A percentile compares a stretch with the other conserved stretches of the same genome.
Conservation (phyloP, 345 rosid genomes). For the Boechera divaricarpa region DNA sequence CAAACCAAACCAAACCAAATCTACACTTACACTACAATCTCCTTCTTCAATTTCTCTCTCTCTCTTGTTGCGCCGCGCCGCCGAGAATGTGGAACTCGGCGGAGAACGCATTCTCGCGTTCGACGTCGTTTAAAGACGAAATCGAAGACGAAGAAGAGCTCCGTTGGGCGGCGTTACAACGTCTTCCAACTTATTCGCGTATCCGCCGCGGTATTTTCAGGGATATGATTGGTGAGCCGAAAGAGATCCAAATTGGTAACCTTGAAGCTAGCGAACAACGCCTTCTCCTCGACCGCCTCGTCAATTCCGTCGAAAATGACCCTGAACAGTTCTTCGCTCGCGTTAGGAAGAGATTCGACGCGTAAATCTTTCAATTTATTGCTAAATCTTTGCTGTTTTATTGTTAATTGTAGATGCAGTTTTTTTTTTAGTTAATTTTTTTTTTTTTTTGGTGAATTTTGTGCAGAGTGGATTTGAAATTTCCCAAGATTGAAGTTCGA, state of each 20-base stretch:
- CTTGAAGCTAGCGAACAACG: constrained; percentile 73
- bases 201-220: constrained; percentile 79
- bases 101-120: constrained; percentile 72
- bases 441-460: not conserved
- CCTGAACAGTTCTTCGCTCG: constrained; percentile 86
- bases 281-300: constrained; percentile 75
- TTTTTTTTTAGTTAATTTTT: not conserved
- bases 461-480: constrained; percentile 83
- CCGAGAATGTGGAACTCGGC: constrained; percentile 78
- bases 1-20: not conserved
- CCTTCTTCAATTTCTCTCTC: not conserved
- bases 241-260: constrained; percentile 72
- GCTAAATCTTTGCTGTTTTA: too few species aligned
- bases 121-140: constrained; percentile 67
- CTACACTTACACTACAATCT: constrained; percentile 1
- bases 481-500: constrained; percentile 92
- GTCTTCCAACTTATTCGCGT: constrained; percentile 79
- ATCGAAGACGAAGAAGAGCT: constrained; percentile 81
- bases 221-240: constrained; percentile 68
- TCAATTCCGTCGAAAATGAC: constrained; percentile 76
- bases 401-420: too few species aligned
- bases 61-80: not conserved
- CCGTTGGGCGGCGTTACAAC: constrained; percentile 90
- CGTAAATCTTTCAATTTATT: constrained; percentile 48
- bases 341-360: constrained; percentile 73